phyloP scores from a whole-genome alignment of 371 early-diverging fungal genomes.

The Circinella umbellata region DNA sequence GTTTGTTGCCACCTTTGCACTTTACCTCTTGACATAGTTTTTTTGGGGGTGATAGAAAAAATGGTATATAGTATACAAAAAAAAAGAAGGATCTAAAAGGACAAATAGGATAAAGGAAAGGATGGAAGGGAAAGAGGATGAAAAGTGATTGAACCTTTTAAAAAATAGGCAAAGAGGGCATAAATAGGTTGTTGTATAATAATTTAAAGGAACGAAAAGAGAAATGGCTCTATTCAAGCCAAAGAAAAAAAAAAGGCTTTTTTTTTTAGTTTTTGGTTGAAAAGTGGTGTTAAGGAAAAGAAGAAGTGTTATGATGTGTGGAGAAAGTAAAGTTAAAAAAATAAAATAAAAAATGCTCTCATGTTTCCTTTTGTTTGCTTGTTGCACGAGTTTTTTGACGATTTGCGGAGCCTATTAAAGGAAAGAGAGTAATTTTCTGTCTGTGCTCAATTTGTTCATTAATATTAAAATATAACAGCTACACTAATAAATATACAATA shows the following conservation, averaged over 20 bases:
- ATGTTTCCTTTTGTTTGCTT: conserved; percentile 5
- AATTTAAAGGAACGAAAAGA: background rate
- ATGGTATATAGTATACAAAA: background rate
- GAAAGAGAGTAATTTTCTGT: too few relatives aligned
- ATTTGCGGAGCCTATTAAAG: background rate
- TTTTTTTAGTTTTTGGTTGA: too few relatives aligned
- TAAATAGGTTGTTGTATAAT: background rate
- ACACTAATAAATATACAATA: too few relatives aligned
- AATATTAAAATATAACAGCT: too few relatives aligned
- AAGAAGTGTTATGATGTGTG: background rate
- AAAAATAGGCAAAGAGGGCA: background rate
- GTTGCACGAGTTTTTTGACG: conserved; percentile 1
- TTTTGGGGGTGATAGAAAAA: too few relatives aligned
- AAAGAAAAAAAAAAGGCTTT: conserved; percentile 3
- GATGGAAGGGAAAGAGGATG: background rate
- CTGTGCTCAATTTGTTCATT: too few relatives aligned
- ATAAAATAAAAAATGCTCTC: background rate
- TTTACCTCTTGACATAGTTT: conserved; percentile 6
- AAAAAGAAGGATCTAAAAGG: too few relatives aligned
- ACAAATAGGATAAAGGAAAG: background rate
- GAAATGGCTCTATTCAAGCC: conserved; percentile 3
- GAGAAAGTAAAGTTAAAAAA: background rate
- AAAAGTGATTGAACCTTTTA: background rate
- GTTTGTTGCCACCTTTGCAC: background rate
- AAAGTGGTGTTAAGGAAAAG: background rate